Evolutionary conservation across 2,329 filamentous ascomycete species (phyloP), one percentile per base, ranked within the genome.

Genomic region (Fusarium falciforme): DNA sequence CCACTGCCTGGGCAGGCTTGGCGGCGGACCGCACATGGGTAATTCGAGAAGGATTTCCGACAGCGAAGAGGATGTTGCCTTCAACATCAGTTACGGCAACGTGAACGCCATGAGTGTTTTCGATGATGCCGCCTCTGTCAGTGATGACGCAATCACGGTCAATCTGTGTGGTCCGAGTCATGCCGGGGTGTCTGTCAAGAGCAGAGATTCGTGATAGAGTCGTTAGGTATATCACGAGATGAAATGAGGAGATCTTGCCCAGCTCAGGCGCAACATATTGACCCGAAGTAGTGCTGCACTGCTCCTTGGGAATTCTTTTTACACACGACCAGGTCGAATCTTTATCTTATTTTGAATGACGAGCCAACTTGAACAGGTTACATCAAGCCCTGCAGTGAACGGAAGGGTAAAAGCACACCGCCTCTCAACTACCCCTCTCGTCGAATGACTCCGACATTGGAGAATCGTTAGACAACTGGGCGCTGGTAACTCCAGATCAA

Each of bases 1-100:
- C 84, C 6, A 87, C 79, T 1, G 85, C 82, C 72, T 87, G 85
- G 0, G 80, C 81, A 1, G 85, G 84, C 62, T 87, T 88, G n/a
- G 83, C 83, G 3, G 85, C 81, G 6, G 86, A 88, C 17, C 85
- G 82, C 25, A 80, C 78, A 5, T 87, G 79, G 0, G 85, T 88
- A 12, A 84, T 57, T 4, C 85, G 81, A 1, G 65, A 70, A 1
- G 85, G 83, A 49, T 86, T 80, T 20, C 86, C 86, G 20, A 84
- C 79, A 2, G 78, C 66, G 66, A 77, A 84, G 22, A 87, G 78
- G 3, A 86, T 76, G 2, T 77, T 78, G 10, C 85, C 84, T 0
- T 73, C 75, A 2, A 77, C 66, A 52, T 87, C 83, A 14, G 82
- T 80, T 3, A 87, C 72, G 8, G 85, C 83, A 17, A 82, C 82